Conservation (phyloP, 108 stramenopile species). For the Poteriospumella lacustris region DNA sequence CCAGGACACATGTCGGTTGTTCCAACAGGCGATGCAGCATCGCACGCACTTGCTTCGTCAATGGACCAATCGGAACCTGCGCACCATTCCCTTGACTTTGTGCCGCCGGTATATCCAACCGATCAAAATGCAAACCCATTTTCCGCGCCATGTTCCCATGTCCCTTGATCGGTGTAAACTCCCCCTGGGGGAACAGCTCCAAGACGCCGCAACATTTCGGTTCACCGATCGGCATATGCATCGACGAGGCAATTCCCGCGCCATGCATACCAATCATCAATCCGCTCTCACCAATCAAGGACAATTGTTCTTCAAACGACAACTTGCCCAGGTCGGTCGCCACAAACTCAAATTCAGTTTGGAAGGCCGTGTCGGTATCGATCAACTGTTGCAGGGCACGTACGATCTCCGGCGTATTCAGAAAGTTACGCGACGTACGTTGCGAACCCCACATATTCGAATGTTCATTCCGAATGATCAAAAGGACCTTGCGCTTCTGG, state of each 20-base stretch:
- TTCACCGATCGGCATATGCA: conserved; percentile 3
- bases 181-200: neutral
- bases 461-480: neutral
- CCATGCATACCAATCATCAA: conserved; percentile 11
- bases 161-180: neutral
- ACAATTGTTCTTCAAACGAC: neutral
- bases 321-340: neutral
- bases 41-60: neutral
- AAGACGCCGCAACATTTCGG: neutral
- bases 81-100: neutral
- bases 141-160: conserved; percentile 10
- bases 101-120: neutral
- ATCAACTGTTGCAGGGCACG: neutral
- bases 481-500: neutral
- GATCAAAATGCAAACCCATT: conserved; percentile 4
- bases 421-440: conserved; percentile 4
- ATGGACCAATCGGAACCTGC: neutral
- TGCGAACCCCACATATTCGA: neutral
- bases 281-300: neutral
- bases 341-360: neutral
- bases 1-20: neutral
- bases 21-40: neutral
- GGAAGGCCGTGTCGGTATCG: neutral
- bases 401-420: neutral
- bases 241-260: neutral